phyloP scores from a whole-genome alignment of 2,329 filamentous ascomycete species.

The Neofusicoccum ribis region DNA sequence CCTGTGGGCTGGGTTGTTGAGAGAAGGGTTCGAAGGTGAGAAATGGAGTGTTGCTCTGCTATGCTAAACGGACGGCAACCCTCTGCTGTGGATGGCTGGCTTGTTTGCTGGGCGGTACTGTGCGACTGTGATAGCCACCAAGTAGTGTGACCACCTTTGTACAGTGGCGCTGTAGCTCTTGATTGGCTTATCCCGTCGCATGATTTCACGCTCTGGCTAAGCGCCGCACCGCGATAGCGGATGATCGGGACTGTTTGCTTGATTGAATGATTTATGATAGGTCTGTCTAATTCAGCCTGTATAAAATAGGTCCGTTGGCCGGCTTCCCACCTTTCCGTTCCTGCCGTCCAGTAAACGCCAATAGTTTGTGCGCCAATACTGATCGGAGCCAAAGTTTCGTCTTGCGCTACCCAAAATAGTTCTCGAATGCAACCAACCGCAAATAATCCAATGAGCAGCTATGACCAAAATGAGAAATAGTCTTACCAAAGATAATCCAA shows the following conservation, averaged over 20 bases:
- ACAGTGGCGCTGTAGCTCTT: neutral
- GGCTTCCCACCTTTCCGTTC: no score
- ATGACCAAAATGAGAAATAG: no score
- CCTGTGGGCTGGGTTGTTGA: no score
- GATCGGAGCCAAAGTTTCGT: no score
- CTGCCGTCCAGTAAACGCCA: neutral
- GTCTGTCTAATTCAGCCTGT: neutral
- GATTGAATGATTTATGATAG: neutral
- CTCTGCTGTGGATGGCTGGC: neutral
- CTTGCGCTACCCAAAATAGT: no score
- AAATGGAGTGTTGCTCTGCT: no score
- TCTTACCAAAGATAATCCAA: no score
- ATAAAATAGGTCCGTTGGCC: neutral
- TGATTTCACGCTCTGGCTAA: neutral
- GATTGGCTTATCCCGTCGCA: neutral
- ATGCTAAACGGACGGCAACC: neutral
- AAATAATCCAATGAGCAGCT: no score
- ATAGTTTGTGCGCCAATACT: neutral
- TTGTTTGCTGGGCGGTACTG: neutral
- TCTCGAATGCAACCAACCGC: no score
- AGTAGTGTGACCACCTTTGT: neutral
- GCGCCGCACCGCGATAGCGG: neutral
- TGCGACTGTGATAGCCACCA: neutral
- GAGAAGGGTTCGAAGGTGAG: no score
- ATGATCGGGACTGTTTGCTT: neutral